These are phyloP conservation scores for Diaporthe sp. DNA, from an alignment of 2,329 filamentous ascomycete species.

Conservation along the genomic window DNA sequence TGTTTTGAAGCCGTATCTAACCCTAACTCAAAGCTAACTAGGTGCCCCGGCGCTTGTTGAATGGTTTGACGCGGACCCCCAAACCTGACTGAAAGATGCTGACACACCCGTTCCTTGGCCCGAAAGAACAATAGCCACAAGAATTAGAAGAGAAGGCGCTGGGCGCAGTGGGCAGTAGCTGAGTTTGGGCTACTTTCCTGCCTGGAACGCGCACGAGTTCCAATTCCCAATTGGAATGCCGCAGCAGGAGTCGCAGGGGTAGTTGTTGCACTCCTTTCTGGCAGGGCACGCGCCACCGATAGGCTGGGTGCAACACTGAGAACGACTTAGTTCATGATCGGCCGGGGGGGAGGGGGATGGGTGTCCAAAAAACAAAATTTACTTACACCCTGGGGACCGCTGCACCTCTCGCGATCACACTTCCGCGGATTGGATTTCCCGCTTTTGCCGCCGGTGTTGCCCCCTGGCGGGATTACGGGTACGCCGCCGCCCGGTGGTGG, in stretches of 20 bases:
- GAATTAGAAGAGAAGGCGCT: background rate
- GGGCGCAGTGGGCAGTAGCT: background rate
- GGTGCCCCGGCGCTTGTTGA: background rate
- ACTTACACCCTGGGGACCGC: slow-evolving; percentile 2
- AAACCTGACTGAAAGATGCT: slow-evolving; percentile 2
- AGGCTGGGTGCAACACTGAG: slow-evolving; percentile 12
- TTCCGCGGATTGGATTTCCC: background rate
- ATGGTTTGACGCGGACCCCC: background rate
- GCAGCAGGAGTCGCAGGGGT: slow-evolving; percentile 22
- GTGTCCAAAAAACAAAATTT: background rate
- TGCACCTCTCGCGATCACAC: slow-evolving; percentile 13
- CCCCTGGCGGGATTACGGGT: background rate
- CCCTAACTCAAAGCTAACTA: slow-evolving; percentile 6
- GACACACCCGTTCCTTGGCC: background rate
- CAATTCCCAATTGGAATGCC: background rate
- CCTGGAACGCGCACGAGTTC: background rate
- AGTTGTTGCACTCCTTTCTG: slow-evolving; percentile 21
- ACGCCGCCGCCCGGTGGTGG: background rate
- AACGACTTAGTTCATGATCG: slow-evolving; percentile 11
- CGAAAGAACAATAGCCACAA: background rate
- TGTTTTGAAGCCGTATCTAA: too few species aligned
- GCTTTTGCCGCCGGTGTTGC: background rate
- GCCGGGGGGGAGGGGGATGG: background rate
- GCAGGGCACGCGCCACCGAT: background rate
- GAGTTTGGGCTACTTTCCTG: background rate